phyloP scores from a whole-genome alignment of 2,329 filamentous ascomycete genomes.

The Gremmenia infestans region DNA sequence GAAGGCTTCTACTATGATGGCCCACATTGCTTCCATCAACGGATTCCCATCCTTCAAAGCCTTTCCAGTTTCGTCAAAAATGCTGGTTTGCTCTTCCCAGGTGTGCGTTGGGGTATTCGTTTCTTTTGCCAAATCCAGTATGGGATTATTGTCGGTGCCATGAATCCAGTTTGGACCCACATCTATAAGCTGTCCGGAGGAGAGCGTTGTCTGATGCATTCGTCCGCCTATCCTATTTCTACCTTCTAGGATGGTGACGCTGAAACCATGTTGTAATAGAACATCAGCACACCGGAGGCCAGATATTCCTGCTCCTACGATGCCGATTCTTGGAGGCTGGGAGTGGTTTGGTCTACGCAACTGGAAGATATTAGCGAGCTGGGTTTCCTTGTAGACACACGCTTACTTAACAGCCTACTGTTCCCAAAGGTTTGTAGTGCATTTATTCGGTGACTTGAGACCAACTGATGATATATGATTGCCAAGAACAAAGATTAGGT shows the following conservation, averaged over 20 bases:
- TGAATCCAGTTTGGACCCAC: slow-evolving; percentile 31
- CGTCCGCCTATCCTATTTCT: slow-evolving; percentile 49
- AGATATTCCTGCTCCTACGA: slow-evolving; percentile 53
- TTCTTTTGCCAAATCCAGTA: slow-evolving; percentile 45
- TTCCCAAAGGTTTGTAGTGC: too few species aligned
- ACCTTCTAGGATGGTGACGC: slow-evolving; percentile 54
- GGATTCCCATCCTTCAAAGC: slow-evolving; percentile 19
- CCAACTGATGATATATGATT: neutral
- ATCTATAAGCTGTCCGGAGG: slow-evolving; percentile 26
- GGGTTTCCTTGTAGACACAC: too few species aligned
- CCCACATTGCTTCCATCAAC: slow-evolving; percentile 43
- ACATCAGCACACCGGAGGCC: slow-evolving; percentile 53
- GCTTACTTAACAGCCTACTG: too few species aligned
- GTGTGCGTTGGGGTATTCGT: slow-evolving; percentile 41
- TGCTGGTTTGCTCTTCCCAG: slow-evolving; percentile 42
- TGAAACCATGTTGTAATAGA: slow-evolving; percentile 45
- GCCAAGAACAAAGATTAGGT: neutral
- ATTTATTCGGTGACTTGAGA: neutral
- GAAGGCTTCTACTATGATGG: slow-evolving; percentile 48
- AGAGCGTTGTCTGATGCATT: slow-evolving; percentile 22
- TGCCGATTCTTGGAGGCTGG: slow-evolving; percentile 27
- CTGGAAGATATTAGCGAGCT: neutral
- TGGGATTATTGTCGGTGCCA: slow-evolving; percentile 39
- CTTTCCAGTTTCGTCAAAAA: slow-evolving; percentile 37
- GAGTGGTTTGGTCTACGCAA: neutral